Evolutionary conservation across 1,139 yeast species (phyloP), one percentile per base, ranked within the genome.

Genomic region (Hansenula lynferdii): DNA sequence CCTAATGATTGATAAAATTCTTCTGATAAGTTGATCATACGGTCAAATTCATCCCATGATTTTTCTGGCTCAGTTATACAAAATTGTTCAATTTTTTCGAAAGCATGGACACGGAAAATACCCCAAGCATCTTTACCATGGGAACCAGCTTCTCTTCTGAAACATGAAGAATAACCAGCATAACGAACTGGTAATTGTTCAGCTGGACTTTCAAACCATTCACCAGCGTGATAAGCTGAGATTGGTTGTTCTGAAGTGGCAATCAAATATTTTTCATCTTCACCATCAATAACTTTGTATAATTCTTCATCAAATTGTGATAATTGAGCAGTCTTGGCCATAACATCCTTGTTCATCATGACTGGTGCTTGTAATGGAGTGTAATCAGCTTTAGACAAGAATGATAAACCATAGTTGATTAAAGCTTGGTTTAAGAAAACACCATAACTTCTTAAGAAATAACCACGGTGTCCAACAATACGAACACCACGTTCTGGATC

Each of bases 111-210:
- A 69, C 99, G 83, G 80, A 92, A 92, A 53, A 94, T 90, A 68
- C 99, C 98, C 98, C 99, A 94, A 34, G 99, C 98, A 61, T 92
- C 99, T 67, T 92, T 92, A 65, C 99, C 99, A 60, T 92, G 97
- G 48, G 96, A 83, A 52, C 99, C 99, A 44, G 99, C 98, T 72
- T 92, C 99, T 70, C 98, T 86, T 69, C 99, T 85, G 80, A 92
- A 92, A 79, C 98, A 92, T 38, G 96, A 85, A 24, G 97, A 89
- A 72, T 83, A 92, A 55, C 99, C 99, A 38, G 96, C 99, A 60
- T 92, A 92, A 67, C 86, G 80, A 50, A 87, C 78, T 46, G 99
- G 99, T 57, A 92, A 75, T 72, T 92, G 98, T 67, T 90, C 97
- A 47, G 83, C 80, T 44, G 99, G 98, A 55, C 86, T 82, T 68